phyloP scores from a whole-genome alignment of 2,329 filamentous ascomycete genomes.

The Alternaria tenuissima region DNA sequence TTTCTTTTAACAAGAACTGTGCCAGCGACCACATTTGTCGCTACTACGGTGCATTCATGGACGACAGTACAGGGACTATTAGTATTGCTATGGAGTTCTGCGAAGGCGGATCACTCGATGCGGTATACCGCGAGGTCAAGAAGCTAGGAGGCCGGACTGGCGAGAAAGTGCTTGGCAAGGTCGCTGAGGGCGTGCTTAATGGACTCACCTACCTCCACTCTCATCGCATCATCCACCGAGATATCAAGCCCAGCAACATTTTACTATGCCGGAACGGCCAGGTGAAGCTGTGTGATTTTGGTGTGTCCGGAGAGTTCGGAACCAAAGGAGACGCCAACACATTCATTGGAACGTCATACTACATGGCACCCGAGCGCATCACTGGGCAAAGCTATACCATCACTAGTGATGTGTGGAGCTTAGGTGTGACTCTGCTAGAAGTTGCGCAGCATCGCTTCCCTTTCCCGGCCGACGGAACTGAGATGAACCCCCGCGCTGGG shows the following conservation, averaged over 20 bases:
- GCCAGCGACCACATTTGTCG: conserved; percentile 95
- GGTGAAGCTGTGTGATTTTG: conserved; percentile 98
- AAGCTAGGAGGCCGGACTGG: conserved; percentile 92
- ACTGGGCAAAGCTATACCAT: conserved; percentile 98
- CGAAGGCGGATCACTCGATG: conserved; percentile 93
- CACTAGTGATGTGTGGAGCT: conserved; percentile 97
- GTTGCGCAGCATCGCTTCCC: conserved; percentile 99
- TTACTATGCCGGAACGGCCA: conserved; percentile 85
- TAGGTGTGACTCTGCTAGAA: conserved; percentile 95
- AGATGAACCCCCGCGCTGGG: conserved; percentile 91
- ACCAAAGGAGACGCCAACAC: conserved; percentile 99
- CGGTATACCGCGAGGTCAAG: conserved; percentile 97
- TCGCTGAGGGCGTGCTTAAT: conserved; percentile 92
- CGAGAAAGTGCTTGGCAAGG: conserved; percentile 96
- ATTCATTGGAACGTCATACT: conserved; percentile 98
- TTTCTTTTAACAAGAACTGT: conserved; percentile 98
- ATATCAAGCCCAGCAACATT: conserved; percentile 99
- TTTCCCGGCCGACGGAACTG: conserved; percentile 94
- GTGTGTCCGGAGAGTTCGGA: conserved; percentile 95
- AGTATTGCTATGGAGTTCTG: conserved; percentile 99
- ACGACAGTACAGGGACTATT: conserved; percentile 94
- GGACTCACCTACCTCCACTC: conserved; percentile 94
- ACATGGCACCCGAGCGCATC: conserved; percentile 98
- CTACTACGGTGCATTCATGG: conserved; percentile 97
- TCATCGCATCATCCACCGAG: conserved; percentile 96